These are phyloP conservation scores for Podospora anserina DNA, from an alignment of 495 filamentous ascomycete genomes.

Conservation along the genomic window DNA sequence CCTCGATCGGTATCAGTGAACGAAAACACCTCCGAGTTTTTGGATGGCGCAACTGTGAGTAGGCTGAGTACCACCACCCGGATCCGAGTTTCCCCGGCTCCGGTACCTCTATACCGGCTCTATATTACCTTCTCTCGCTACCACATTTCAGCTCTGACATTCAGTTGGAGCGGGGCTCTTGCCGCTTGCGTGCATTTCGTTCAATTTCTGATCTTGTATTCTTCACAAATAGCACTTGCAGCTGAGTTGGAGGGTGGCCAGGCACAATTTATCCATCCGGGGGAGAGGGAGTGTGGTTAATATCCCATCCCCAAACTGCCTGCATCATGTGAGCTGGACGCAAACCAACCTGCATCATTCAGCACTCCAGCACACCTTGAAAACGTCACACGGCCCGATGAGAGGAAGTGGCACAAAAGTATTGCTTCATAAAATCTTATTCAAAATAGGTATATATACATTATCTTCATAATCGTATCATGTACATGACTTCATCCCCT, in stretches of 20 bases:
- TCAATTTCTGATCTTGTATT: neutral
- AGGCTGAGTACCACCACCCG: too few relatives aligned
- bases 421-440: neutral
- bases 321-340: neutral
- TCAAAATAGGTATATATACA: constrained; percentile 6
- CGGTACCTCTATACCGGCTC: neutral
- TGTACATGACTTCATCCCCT: neutral
- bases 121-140: neutral
- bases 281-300: neutral
- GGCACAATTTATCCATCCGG: neutral
- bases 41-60: too few relatives aligned
- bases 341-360: neutral
- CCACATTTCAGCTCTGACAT: neutral
- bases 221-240: neutral
- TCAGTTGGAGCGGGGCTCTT: neutral
- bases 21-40: too few relatives aligned
- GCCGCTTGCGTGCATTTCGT: neutral
- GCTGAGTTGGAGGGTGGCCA: neutral
- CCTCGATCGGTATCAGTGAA: too few relatives aligned
- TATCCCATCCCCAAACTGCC: neutral
- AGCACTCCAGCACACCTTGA: neutral
- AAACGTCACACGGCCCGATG: too few relatives aligned
- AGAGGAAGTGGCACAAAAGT: neutral
- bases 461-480: neutral
- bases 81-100: neutral